Conservation (phyloP, 306 rosid genomes). For the barrel medic (Medicago truncatula) region DNA sequence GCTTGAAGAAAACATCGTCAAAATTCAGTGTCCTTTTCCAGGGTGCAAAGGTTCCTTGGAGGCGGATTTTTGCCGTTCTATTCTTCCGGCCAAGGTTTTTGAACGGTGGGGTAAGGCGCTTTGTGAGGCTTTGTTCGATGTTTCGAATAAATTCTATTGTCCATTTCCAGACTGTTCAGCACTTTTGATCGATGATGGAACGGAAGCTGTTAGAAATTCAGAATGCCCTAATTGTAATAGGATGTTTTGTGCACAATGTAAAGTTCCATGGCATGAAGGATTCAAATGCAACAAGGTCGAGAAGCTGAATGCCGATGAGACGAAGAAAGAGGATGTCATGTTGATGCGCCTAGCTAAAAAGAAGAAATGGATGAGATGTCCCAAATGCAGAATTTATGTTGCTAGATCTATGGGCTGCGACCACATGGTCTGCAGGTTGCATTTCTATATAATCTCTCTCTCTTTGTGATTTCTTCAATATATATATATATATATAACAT, state of each 20-base stretch:
- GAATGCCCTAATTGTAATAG: slow-evolving; percentile 40
- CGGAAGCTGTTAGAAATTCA: neutral
- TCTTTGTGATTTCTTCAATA: no score
- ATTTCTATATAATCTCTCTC: neutral
- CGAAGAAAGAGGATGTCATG: slow-evolving; percentile 41
- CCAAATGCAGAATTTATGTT: slow-evolving; percentile 42
- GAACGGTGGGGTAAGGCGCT: slow-evolving; percentile 51
- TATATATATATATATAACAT: no score
- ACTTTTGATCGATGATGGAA: slow-evolving; percentile 42
- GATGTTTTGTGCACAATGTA: slow-evolving; percentile 48
- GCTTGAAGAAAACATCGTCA: neutral
- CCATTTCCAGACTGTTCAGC: slow-evolving; percentile 52
- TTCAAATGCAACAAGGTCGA: slow-evolving; percentile 41
- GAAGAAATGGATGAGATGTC: slow-evolving; percentile 48
- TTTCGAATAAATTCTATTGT: slow-evolving; percentile 43
- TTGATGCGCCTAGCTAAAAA: slow-evolving; percentile 39
- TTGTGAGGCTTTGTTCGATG: slow-evolving; percentile 42
- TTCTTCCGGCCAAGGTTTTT: slow-evolving; percentile 28
- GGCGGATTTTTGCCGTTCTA: slow-evolving; percentile 29
- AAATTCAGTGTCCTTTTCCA: slow-evolving; percentile 42
- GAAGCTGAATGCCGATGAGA: slow-evolving; percentile 45
- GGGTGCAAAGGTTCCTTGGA: slow-evolving; percentile 42
- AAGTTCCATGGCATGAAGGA: slow-evolving; percentile 54
- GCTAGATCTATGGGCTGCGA: slow-evolving; percentile 42
- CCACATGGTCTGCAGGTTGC: slow-evolving; percentile 52